A percentile compares a stretch with the other conserved stretches of the same genome.
phyloP scores from a whole-genome alignment of 345 rosid genomes.

The Brassica carinata region DNA sequence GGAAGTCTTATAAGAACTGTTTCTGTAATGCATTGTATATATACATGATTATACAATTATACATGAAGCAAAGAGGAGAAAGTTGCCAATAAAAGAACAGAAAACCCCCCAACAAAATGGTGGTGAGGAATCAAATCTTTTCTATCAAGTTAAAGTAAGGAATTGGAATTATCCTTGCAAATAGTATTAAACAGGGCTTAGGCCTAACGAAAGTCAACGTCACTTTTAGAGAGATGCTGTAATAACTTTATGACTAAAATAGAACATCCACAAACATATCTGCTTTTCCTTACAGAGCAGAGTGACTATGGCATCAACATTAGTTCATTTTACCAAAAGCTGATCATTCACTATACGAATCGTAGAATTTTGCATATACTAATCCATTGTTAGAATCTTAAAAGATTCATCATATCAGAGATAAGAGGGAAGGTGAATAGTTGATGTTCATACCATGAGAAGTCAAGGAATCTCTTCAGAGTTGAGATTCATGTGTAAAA shows the following conservation, averaged over 20 bases:
- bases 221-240: conserved; percentile 37
- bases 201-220: conserved; percentile 37
- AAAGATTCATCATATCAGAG: conserved; percentile 31
- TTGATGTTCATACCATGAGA: conserved; percentile 29
- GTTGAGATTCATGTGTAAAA: conserved; percentile 33
- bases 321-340: conserved; percentile 1
- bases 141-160: conserved; percentile 34
- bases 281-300: conserved; percentile 26
- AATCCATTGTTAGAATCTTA: conserved; percentile 15
- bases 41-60: conserved; percentile 16
- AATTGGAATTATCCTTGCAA: conserved; percentile 32
- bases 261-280: conserved; percentile 29
- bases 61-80: conserved; percentile 32
- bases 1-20: conserved; percentile 18
- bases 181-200: conserved; percentile 24
- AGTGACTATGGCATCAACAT: conserved; percentile 30
- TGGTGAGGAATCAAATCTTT: conserved; percentile 42
- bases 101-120: conserved; percentile 8
- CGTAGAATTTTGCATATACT: conserved; percentile 13
- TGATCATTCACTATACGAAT: conserved; percentile 19
- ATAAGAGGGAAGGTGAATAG: conserved; percentile 18
- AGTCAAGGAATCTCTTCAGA: conserved; percentile 44
- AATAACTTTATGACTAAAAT: conserved; percentile 36
- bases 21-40: conserved; percentile 21
- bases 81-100: conserved; percentile 43